Base-by-base conservation (phyloP, 257 asterid genomes). In the Capsicum baccatum region DNA sequence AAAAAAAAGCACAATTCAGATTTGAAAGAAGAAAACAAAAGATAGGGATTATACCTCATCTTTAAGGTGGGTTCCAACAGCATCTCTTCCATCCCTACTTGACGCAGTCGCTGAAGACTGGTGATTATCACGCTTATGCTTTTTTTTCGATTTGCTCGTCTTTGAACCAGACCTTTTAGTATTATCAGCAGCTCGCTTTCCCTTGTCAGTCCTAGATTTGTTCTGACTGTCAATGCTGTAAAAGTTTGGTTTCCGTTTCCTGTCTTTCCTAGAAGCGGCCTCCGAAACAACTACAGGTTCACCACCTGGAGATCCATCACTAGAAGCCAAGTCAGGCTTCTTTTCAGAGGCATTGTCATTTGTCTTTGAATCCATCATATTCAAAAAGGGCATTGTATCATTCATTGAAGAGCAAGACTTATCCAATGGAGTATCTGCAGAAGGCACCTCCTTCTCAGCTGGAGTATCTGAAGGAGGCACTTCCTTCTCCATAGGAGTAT, bases 41-140 rank as follows among this genome's bases (percentile, higher is more conserved):
- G 68, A 68, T 21, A 84, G 60, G 73, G 78, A 62, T 15, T 83
- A 59, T 60, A 94, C 97, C 98, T 94, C 91, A 85, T 91, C 93
- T 86, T 90, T 92, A 64, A 85, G 90, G 71, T 81, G 90, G 70
- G 79, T 79, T 85, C 88, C 87, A 70, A 73, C 86, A 85, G 54
- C 78, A 64, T 88, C 87, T 76, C 85, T 84, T 55, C 69, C 82
- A 86, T 84, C 86, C 86, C 84, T 60, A 64, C 84, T 85, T 21
- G 79, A 44, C 13, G 71, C 82, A 83, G 87, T 35, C 69, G 83
- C 84, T 80, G 92, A 87, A 82, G 86, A 85, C 83, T 85, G 86
- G 54, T 15, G 84, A 83, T 74, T 86, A 83, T 83, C 66, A 79
- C 83, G 73, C 87, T 90, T 92, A 64, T 56, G 79, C 85, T 91